phyloP scores from a whole-genome alignment of 306 rosid species.

The Begonia fuchsioides region DNA sequence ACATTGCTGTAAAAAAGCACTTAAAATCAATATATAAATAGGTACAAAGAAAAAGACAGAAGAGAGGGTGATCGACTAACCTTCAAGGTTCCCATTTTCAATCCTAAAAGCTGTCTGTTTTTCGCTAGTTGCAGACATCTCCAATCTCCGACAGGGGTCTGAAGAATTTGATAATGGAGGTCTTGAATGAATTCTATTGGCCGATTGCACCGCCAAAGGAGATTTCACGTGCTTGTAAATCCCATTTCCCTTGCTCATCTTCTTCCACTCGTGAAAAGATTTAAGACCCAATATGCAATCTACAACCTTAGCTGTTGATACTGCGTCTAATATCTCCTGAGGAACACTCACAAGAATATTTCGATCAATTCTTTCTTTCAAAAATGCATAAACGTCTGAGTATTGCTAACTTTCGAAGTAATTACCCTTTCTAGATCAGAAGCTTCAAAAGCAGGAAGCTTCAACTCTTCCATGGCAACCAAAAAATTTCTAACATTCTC shows the following conservation, averaged over 20 bases:
- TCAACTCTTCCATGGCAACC: conserved; percentile 51
- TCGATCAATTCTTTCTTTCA: neutral
- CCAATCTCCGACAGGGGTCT: conserved; percentile 57
- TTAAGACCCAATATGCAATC: conserved; percentile 74
- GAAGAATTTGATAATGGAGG: conserved; percentile 30
- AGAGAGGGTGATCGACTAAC: conserved; percentile 31
- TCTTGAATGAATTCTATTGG: conserved; percentile 36
- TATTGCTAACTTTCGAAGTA: neutral
- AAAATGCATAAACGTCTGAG: neutral
- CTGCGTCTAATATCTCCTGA: conserved; percentile 67
- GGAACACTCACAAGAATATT: neutral
- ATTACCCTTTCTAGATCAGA: conserved; percentile 85
- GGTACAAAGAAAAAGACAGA: neutral
- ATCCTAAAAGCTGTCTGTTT: conserved; percentile 22
- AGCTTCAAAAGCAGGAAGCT: conserved; percentile 83
- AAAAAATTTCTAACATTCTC: conserved; percentile 87
- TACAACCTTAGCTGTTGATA: conserved; percentile 58
- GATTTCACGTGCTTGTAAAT: conserved; percentile 39
- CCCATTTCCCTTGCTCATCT: conserved; percentile 33
- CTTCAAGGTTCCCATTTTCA: conserved; percentile 37
- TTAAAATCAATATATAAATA: neutral
- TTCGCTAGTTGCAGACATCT: conserved; percentile 42
- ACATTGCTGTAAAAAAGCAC: too few species aligned
- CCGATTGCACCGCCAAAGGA: conserved; percentile 41
- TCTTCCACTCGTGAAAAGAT: conserved; percentile 55